Percentiles rank a stretch among this genome's conserved stretches.
phyloP scores from a whole-genome alignment of 768 basidiomycete genomes.

The Lactarius vividus region DNA sequence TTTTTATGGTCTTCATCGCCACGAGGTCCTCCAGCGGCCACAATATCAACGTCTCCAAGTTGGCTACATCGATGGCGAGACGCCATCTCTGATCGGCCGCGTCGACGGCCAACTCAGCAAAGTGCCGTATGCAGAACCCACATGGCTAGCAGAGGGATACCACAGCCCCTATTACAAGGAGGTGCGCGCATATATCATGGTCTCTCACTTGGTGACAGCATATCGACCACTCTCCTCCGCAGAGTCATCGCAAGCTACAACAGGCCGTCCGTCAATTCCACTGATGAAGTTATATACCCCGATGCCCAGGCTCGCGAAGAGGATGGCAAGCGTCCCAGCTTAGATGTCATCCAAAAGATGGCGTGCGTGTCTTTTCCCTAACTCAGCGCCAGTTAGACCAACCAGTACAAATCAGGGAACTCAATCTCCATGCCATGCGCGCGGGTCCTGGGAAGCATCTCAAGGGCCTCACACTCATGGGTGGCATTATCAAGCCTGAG shows the following conservation, averaged over 20 bases:
- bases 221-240: slow-evolving; percentile 16
- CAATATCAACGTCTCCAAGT: slow-evolving; percentile 73
- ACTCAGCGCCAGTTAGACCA: background rate
- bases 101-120: slow-evolving; percentile 58
- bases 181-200: slow-evolving; percentile 37
- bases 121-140: slow-evolving; percentile 88
- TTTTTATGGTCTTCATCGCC: slow-evolving; percentile 87
- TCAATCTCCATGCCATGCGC: slow-evolving; percentile 84
- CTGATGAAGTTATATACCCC: slow-evolving; percentile 59
- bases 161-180: slow-evolving; percentile 77
- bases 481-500: slow-evolving; percentile 73
- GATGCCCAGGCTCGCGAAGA: slow-evolving; percentile 65
- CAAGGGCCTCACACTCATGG: slow-evolving; percentile 72
- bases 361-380: slow-evolving; percentile 44
- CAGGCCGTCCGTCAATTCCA: slow-evolving; percentile 60
- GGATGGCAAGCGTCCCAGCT: slow-evolving; percentile 84
- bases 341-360: slow-evolving; percentile 77
- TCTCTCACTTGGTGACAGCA: background rate
- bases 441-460: slow-evolving; percentile 90
- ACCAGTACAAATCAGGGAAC: slow-evolving; percentile 41
- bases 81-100: slow-evolving; percentile 49
- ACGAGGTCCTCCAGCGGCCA: slow-evolving; percentile 75
- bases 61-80: slow-evolving; percentile 66
- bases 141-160: slow-evolving; percentile 72
- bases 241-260: slow-evolving; percentile 65